phyloP scores from a whole-genome alignment of 176 grass and related monocot species.

The Phoenix roebelenii region DNA sequence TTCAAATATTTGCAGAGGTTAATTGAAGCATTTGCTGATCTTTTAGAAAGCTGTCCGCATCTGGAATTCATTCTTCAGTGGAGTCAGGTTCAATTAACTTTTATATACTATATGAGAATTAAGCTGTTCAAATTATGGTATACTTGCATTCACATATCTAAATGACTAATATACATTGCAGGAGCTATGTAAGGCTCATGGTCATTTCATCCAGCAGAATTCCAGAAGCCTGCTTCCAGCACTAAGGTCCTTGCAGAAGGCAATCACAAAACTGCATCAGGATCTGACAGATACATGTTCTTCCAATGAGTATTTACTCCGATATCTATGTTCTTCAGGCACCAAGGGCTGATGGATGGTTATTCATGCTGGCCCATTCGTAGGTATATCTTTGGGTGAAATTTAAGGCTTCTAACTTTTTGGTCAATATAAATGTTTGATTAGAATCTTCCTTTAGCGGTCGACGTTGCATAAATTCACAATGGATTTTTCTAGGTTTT shows the following conservation, averaged over 20 bases:
- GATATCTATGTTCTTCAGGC: slow-evolving; percentile 54
- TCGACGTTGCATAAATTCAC: too few species aligned
- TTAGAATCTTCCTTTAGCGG: too few species aligned
- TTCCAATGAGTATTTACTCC: slow-evolving; percentile 87
- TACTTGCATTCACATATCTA: background rate
- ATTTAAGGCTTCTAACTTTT: too few species aligned
- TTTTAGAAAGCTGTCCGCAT: slow-evolving; percentile 82
- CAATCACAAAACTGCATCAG: slow-evolving; percentile 82
- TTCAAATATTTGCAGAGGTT: slow-evolving; percentile 79
- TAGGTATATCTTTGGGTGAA: too few species aligned
- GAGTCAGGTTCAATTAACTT: slow-evolving; percentile 47
- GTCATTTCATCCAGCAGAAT: slow-evolving; percentile 80
- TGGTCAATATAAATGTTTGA: too few species aligned
- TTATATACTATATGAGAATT: background rate
- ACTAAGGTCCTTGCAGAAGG: slow-evolving; percentile 78
- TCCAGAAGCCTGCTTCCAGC: slow-evolving; percentile 72
- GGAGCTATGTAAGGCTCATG: slow-evolving; percentile 85
- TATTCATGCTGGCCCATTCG: too few species aligned
- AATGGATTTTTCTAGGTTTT: too few species aligned
- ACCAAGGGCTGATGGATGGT: slow-evolving; percentile 27
- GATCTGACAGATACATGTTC: slow-evolving; percentile 83
- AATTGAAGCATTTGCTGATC: slow-evolving; percentile 65
- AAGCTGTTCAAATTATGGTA: too few species aligned
- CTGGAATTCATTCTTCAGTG: slow-evolving; percentile 87
- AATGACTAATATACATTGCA: slow-evolving; percentile 16